phyloP scores from a whole-genome alignment of 805 yeast genomes.

The Candida pini region DNA sequence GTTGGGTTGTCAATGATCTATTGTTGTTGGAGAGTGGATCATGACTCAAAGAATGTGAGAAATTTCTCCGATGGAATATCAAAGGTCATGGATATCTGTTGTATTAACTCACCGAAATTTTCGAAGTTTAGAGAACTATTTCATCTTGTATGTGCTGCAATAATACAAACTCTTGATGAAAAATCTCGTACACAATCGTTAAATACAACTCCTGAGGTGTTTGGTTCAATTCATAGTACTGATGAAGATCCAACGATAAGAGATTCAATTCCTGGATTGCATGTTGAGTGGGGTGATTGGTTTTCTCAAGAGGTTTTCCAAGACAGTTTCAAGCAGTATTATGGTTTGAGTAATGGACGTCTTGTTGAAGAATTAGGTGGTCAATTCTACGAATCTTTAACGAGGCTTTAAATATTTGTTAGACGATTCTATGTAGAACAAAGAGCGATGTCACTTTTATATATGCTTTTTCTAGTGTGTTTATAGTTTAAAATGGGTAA shows the following conservation, averaged over 20 bases:
- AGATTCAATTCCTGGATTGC: background rate
- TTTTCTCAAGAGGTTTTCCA: constrained; percentile 21
- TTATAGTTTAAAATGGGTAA: background rate
- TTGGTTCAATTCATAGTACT: background rate
- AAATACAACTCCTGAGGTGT: background rate
- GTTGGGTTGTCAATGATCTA: constrained; percentile 20
- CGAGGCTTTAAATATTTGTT: background rate
- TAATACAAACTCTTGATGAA: background rate
- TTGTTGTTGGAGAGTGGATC: constrained; percentile 21
- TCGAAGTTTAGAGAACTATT: constrained; percentile 14
- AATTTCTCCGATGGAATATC: constrained; percentile 10
- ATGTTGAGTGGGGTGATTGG: constrained; percentile 22
- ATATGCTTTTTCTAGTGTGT: background rate
- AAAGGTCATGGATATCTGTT: constrained; percentile 14
- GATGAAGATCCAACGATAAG: too few species aligned
- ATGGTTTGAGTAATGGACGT: constrained; percentile 14
- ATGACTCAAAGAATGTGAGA: constrained; percentile 9
- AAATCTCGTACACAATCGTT: background rate
- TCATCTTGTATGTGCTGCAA: constrained; percentile 10
- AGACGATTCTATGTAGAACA: constrained; percentile 8
- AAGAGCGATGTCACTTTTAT: background rate
- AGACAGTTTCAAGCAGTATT: constrained; percentile 18
- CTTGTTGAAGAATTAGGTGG: constrained; percentile 8
- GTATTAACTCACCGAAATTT: constrained; percentile 11
- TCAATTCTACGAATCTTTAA: constrained; percentile 7